Base-by-base conservation (phyloP, 257 asterid species). In the Perilla frutescens region DNA sequence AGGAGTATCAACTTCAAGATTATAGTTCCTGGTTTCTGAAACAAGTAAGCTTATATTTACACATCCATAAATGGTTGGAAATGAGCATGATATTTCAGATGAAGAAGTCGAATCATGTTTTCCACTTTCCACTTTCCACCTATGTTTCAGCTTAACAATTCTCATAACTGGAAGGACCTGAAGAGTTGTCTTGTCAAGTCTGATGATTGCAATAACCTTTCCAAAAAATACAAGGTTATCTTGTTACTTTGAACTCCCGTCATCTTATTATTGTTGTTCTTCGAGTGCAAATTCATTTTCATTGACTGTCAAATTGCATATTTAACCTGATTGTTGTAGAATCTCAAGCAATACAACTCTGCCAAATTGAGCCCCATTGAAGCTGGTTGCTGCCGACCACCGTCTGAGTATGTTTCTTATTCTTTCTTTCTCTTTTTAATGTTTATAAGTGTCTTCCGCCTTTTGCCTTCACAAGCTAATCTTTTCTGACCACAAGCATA, bases 361-460 rank as follows among this genome's bases (percentile, higher is more conserved):
- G 97, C 98, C 43, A 83, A 87, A 72, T 81, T 93, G 71, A 89
- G 91, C 77, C 97, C 98, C 41, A 80, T 91, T 41, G 97, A 93
- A 85, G 94, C 97, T 66, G 96, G 97, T 61, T 93, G 97, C 80
- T 93, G 98, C 66, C 85, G 95, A 57, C 98, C 98, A 26, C 98
- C 97, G 9, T 91, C 89, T 4, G 96, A 91, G 98, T 93, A 81
- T 5, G 86, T 81, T 47, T 71, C 72, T 44, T 71, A 1, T 54
- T n/a, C 20, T 73, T 68, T 61, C 63, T 60, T 68, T 44, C 47
- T 56, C 56, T 65, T 54, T 51, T 59, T 50, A 15, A 3, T 56
- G 34, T 63, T 44, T 40, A 15, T 6, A 32, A 29, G 20, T 34
- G 64, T 7, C 36, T 2, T 76, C 44, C n/a, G 34, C 71, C 50